A percentile compares a stretch with the other conserved stretches of the same genome.
Evolutionary conservation across 345 rosid genomes (phyloP).

Genomic region (Pugionium dolabratum): DNA sequence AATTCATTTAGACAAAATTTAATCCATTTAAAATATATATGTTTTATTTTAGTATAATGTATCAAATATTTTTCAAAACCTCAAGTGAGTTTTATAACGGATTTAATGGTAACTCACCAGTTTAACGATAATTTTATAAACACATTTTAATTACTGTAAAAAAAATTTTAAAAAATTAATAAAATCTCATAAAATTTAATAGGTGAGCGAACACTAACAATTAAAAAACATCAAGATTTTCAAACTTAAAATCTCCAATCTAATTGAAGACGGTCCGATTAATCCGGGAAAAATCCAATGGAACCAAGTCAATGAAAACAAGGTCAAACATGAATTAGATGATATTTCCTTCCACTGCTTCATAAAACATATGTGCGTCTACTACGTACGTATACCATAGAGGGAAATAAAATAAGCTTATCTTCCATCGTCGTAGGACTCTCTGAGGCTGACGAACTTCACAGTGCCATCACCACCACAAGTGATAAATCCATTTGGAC

Average conservation of each 20-base stretch:
- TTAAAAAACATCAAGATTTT: background rate
- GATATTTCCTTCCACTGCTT: background rate
- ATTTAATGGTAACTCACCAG: too few species aligned
- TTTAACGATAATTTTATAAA: too few species aligned
- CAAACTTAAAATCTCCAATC: slow-evolving; percentile 14
- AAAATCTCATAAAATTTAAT: too few species aligned
- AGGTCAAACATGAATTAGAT: slow-evolving; percentile 6
- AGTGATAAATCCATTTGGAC: slow-evolving; percentile 69
- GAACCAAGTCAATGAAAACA: slow-evolving; percentile 17
- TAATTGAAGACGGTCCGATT: background rate
- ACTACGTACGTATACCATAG: background rate
- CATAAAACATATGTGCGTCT: background rate
- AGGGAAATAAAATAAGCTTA: background rate
- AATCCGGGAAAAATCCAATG: slow-evolving; percentile 29
- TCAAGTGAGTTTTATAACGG: too few species aligned
- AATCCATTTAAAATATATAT: too few species aligned
- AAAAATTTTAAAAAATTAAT: too few species aligned
- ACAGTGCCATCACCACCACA: slow-evolving; percentile 93
- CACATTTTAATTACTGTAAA: too few species aligned
- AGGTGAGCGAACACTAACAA: background rate
- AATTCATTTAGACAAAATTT: too few species aligned
- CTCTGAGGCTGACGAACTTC: slow-evolving; percentile 59
- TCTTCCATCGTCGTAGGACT: slow-evolving; percentile 25
- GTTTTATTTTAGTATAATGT: too few species aligned
- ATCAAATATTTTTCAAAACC: too few species aligned